Evolutionary conservation across 441 rosid species (phyloP), one percentile per base, ranked within the genome.

Genomic region (Cnidoscolus chayamansa): DNA sequence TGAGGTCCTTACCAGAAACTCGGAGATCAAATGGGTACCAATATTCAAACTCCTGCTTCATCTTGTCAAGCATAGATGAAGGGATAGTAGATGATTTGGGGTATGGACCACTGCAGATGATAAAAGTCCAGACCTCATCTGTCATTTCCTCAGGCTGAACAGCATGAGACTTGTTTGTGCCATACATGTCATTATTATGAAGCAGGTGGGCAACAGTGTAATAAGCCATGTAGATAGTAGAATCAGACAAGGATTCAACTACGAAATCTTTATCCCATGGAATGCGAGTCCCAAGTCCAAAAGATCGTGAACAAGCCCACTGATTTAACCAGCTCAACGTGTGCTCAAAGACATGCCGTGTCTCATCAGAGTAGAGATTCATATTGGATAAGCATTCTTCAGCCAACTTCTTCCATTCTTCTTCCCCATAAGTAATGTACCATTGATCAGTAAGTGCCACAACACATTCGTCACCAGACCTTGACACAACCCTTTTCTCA

Each of bases 381-480:
- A 92, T 92, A 59, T 74, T 83, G 55, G 90, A 80, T 45, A 94
- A 82, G 82, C 98, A 92, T 37, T 94, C 97, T 75, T 88, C 96
- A 17, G 96, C 86, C 75, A 88, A 54, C 67, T 82, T 78, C 79
- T 77, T 84, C 98, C 97, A 94, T 67, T 92, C 97, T 72, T 84
- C 30, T 77, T 92, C 98, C 30, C 97, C 97, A 61, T 94, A 94
- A 0, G 86, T 94, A 73, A 94, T 82, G 82, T 92, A 94, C 98
- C 98, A 94, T 81, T 94, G 97, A 72, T 94, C 98, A 17, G 98
- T 94, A 49, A 92, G 95, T 72, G 98, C 98, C 71, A 92, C 98
- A 70, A 94, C 98, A 80, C 98, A 94, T 70, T 94, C 97, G 84
- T 94, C 97, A 55, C 98, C 98, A 0, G 98, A 94, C 81, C 98